Base-by-base conservation (phyloP, 148 eudicot species). In the Polygonum aviculare region DNA sequence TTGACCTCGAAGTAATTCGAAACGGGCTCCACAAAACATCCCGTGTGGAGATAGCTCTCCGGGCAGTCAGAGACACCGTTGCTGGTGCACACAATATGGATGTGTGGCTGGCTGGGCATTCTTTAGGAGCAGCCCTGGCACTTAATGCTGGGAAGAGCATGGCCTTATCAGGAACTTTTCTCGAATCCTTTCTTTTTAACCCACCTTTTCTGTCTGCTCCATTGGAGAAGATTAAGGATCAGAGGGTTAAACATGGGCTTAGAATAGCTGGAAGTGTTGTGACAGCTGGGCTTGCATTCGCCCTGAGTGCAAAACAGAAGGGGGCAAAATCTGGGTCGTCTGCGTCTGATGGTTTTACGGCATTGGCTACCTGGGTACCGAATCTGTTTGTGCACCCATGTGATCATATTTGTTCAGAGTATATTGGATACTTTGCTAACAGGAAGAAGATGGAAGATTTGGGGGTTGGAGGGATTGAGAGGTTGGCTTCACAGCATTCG, bases 261-360 rank as follows among this genome's bases (percentile, higher is more conserved):
- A 84, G 98, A 70, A 76, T 95, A 36, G 98, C 98, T 4, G 85
- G 92, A 69, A 95, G 98, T 51, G 85, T 95, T 48, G 76, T 92
- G 48, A 93, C 98, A 0, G 97, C 98, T 7, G 98, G 98, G 44
- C 89, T 95, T n/a, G 91, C 98, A 40, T 75, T 94, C 73, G 87
- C 90, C 40, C 45, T 78, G 86, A 81, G 83, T 55, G 83, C 83
- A 75, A 85, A 79, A 31, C 87, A 80, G 47, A 80, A 80, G 57
- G 79, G 19, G 50, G 82, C 45, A 51, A 79, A 80, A 4, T 51
- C 82, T 3, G 78, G 75, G 4, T 72, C 75, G 2, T 11, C 52
- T 1, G 45, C 78, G 11, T 72, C 78, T 18, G 89, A 89, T 52
- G 76, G 85, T 2, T 89, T 89, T 52, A 76, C 83, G 3, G 72